A percentile compares a stretch with the other conserved stretches of the same genome.
phyloP scores from a whole-genome alignment of 2,329 filamentous ascomycete genomes.

The Pseudohalonectria lignicola region DNA sequence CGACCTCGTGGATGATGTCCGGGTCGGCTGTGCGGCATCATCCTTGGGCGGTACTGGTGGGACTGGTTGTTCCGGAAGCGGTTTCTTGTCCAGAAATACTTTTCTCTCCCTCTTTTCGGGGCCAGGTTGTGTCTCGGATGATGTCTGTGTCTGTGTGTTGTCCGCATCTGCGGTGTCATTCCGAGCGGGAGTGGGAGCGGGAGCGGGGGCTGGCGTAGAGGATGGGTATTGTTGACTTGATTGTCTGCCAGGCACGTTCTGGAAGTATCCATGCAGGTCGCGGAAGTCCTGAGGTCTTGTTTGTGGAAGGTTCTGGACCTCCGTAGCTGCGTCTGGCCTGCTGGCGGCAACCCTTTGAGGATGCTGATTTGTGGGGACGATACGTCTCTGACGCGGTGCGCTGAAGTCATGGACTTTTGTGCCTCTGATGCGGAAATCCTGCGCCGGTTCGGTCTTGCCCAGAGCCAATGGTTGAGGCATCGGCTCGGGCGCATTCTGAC shows the following conservation, averaged over 20 bases:
- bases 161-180: no score
- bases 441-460: slow-evolving; percentile 31
- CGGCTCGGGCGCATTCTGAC: slow-evolving; percentile 34
- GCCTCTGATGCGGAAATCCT: slow-evolving; percentile 51
- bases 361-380: slow-evolving; percentile 19
- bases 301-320: no score
- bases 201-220: no score
- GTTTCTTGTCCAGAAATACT: slow-evolving; percentile 10
- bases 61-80: slow-evolving; percentile 9
- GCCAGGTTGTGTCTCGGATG: neutral
- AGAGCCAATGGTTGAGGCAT: slow-evolving; percentile 26
- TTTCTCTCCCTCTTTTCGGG: slow-evolving; percentile 1
- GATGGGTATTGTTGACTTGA: no score
- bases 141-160: neutral
- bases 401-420: slow-evolving; percentile 57
- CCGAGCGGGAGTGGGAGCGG: no score
- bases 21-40: slow-evolving; percentile 13
- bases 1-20: slow-evolving; percentile 21
- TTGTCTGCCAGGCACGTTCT: no score
- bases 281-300: no score
- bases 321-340: no score
- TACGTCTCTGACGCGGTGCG: slow-evolving; percentile 39
- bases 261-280: no score
- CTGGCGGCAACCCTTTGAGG: no score
- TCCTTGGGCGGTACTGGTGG: slow-evolving; percentile 29